Conservation (phyloP, 371 early-diverging fungal species). For the Rhizopus arrhizus region DNA sequence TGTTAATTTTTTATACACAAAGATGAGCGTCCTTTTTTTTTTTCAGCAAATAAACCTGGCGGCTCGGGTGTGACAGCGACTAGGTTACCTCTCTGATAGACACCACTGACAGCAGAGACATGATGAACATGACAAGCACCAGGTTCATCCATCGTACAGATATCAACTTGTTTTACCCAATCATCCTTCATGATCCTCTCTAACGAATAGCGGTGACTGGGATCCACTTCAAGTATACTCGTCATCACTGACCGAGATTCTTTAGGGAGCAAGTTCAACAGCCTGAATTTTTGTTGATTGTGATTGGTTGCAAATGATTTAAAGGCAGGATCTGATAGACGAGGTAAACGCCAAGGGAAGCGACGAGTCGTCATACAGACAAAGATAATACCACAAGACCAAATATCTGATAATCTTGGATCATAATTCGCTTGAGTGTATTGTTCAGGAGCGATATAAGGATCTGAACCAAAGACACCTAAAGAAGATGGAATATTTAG, state of each 20-base stretch:
- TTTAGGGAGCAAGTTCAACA: conserved; percentile 54
- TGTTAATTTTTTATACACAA: too few relatives aligned
- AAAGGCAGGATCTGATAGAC: conserved; percentile 58
- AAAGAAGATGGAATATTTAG: not conserved
- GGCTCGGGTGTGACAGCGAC: conserved; percentile 49
- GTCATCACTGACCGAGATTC: conserved; percentile 48
- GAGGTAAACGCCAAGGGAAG: conserved; percentile 77
- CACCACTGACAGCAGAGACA: conserved; percentile 28
- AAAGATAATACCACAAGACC: conserved; percentile 80
- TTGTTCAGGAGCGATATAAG: conserved; percentile 93
- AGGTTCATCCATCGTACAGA: conserved; percentile 51
- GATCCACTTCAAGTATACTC: conserved; percentile 57
- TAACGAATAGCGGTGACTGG: conserved; percentile 49
- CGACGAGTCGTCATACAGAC: conserved; percentile 74
- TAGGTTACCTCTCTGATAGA: conserved; percentile 35
- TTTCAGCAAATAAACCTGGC: conserved; percentile 49
- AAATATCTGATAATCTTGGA: conserved; percentile 72
- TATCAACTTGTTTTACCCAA: conserved; percentile 61
- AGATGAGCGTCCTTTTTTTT: conserved; percentile 24
- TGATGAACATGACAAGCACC: conserved; percentile 55
- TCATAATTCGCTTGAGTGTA: conserved; percentile 64
- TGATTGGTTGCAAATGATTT: conserved; percentile 48
- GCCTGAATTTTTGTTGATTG: conserved; percentile 43
- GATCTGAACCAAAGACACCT: conserved; percentile 84
- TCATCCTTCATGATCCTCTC: conserved; percentile 46